These are phyloP conservation scores for Globisporangium parvum DNA, from an alignment of 352 stramenopile species.

Conservation along the genomic window DNA sequence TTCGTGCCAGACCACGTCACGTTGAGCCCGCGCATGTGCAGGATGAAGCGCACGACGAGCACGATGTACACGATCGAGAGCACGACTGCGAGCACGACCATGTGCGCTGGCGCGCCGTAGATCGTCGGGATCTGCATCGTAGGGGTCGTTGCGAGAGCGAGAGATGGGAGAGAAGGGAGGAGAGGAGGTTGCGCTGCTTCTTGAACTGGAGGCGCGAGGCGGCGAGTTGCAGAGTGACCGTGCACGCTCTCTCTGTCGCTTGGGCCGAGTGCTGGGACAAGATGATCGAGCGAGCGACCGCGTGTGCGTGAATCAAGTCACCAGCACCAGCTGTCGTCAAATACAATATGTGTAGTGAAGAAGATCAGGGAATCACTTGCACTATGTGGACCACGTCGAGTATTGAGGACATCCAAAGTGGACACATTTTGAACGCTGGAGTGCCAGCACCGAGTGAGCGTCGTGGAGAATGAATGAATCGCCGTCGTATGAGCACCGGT, in stretches of 20 bases:
- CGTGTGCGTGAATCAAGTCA: no score
- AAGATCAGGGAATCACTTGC: background rate
- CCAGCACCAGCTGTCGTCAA: no score
- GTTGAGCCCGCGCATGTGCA: constrained; percentile 59
- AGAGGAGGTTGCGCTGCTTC: background rate
- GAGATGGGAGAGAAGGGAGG: background rate
- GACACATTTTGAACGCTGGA: no score
- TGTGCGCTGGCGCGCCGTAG: constrained; percentile 52
- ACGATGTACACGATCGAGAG: constrained; percentile 7
- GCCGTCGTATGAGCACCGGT: no score
- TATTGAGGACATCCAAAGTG: no score
- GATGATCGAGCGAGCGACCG: no score
- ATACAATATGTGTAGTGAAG: background rate
- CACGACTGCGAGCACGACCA: constrained; percentile 41
- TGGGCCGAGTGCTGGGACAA: no score
- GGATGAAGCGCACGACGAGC: constrained; percentile 41
- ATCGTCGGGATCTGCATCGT: constrained; percentile 28
- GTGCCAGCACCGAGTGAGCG: no score
- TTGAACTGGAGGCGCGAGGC: background rate
- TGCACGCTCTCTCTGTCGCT: no score
- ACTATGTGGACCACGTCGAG: no score
- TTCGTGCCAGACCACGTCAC: constrained; percentile 71
- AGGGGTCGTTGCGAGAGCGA: background rate
- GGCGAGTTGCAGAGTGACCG: no score
- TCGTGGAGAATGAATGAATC: no score